These are phyloP conservation scores for Leccinum imitatum DNA, from an alignment of 768 basidiomycete genomes.

Conservation along the genomic window DNA sequence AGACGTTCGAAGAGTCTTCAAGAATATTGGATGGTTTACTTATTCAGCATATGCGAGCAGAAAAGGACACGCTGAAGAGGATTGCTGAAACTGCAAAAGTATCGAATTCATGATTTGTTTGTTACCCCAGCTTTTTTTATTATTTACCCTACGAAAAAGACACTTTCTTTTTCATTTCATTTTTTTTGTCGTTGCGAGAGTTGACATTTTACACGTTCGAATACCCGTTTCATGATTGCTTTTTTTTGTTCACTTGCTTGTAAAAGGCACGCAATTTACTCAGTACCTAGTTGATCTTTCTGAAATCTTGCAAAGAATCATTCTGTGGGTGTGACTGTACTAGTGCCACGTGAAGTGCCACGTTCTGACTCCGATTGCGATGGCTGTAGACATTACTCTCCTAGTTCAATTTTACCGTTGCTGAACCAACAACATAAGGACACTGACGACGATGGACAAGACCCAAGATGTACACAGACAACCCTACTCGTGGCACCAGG, in stretches of 20 bases:
- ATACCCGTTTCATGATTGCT: slow-evolving; percentile 26
- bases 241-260: slow-evolving; percentile 20
- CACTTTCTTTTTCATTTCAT: background rate
- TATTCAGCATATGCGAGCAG: slow-evolving; percentile 78
- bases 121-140: background rate
- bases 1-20: slow-evolving; percentile 53
- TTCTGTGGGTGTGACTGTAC: slow-evolving; percentile 10
- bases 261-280: slow-evolving; percentile 28
- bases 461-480: slow-evolving; percentile 33
- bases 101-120: slow-evolving; percentile 24
- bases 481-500: slow-evolving; percentile 87
- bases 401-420: slow-evolving; percentile 11
- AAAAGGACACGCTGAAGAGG: slow-evolving; percentile 75
- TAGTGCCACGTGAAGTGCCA: slow-evolving; percentile 25
- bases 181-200: slow-evolving; percentile 9
- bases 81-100: slow-evolving; percentile 56
- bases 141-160: slow-evolving; percentile 21
- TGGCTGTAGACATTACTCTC: slow-evolving; percentile 15
- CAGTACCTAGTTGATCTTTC: slow-evolving; percentile 17
- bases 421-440: slow-evolving; percentile 11
- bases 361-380: slow-evolving; percentile 37
- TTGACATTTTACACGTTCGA: slow-evolving; percentile 19
- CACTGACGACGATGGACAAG: slow-evolving; percentile 25
- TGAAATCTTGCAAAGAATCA: background rate
- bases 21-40: slow-evolving; percentile 77